Evolutionary conservation across 2,329 filamentous ascomycete genomes (phyloP).

Genomic region (Neurospora crassa): DNA sequence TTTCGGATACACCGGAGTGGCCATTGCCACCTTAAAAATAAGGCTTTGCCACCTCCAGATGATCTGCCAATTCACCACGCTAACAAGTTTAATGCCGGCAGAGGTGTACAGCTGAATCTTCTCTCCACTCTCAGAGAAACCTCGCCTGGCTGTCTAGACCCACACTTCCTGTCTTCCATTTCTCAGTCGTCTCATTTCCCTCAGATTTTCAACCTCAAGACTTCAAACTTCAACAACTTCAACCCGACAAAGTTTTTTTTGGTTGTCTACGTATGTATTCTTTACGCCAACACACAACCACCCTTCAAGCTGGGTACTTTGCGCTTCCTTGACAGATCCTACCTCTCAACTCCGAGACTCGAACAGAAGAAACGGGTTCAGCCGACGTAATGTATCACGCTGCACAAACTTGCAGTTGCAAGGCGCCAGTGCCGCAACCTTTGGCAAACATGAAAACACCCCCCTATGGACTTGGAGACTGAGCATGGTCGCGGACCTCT

Average conservation of each 20-base stretch:
- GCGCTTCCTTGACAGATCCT: neutral
- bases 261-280: neutral
- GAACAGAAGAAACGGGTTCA: neutral
- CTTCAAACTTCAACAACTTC: neutral
- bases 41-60: too few species aligned
- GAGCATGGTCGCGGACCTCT: neutral
- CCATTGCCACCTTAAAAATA: too few species aligned
- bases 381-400: slow-evolving; percentile 8
- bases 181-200: neutral
- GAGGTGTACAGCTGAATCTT: too few species aligned
- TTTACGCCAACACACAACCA: neutral
- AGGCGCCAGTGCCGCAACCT: neutral
- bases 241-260: neutral
- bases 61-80: too few species aligned
- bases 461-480: neutral
- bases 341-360: slow-evolving; percentile 1
- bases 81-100: too few species aligned
- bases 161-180: neutral
- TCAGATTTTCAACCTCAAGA: neutral
- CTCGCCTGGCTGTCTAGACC: too few species aligned
- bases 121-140: too few species aligned
- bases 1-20: too few species aligned
- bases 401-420: slow-evolving; percentile 3
- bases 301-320: neutral
- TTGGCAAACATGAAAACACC: neutral